Conservation (phyloP, 805 yeast species). For the Lipomyces japonicus region DNA sequence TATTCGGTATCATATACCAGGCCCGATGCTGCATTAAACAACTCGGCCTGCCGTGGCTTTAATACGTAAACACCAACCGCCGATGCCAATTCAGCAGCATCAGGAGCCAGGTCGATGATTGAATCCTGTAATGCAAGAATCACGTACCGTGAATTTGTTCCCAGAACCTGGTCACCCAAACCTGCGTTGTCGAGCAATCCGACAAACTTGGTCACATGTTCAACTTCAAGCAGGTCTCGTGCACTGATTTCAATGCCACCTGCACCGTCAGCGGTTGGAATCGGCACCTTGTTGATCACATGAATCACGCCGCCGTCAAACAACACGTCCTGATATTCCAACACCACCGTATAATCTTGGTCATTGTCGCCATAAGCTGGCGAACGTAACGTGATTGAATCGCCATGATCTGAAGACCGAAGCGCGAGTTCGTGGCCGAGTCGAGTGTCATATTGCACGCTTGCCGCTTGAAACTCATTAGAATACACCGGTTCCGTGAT, state of each 20-base stretch:
- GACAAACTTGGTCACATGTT: slow-evolving; percentile 9
- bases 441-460: not conserved
- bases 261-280: slow-evolving; percentile 22
- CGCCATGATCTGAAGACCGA: not conserved
- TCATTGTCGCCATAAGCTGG: not conserved
- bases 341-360: not conserved
- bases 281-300: slow-evolving; percentile 12
- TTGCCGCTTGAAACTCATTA: not conserved
- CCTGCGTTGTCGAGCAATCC: slow-evolving; percentile 12
- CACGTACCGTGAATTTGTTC: slow-evolving; percentile 12
- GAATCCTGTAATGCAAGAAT: slow-evolving; percentile 21
- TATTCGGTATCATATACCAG: slow-evolving; percentile 11
- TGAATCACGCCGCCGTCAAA: slow-evolving; percentile 23
- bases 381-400: not conserved
- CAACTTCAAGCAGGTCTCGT: slow-evolving; percentile 16
- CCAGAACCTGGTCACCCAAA: slow-evolving; percentile 5
- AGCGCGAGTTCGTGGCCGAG: not conserved
- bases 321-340: slow-evolving; percentile 10
- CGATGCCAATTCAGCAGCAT: slow-evolving; percentile 9
- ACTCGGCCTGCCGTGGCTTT: slow-evolving; percentile 9
- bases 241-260: slow-evolving; percentile 21
- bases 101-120: slow-evolving; percentile 5
- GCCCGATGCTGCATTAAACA: slow-evolving; percentile 7
- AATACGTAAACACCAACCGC: slow-evolving; percentile 20
- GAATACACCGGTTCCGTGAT: slow-evolving; percentile 19